Evolutionary conservation across 1,284 basidiomycete species (phyloP), one percentile per base, ranked within the genome.

Genomic region (Ceratobasidium theobromae): DNA sequence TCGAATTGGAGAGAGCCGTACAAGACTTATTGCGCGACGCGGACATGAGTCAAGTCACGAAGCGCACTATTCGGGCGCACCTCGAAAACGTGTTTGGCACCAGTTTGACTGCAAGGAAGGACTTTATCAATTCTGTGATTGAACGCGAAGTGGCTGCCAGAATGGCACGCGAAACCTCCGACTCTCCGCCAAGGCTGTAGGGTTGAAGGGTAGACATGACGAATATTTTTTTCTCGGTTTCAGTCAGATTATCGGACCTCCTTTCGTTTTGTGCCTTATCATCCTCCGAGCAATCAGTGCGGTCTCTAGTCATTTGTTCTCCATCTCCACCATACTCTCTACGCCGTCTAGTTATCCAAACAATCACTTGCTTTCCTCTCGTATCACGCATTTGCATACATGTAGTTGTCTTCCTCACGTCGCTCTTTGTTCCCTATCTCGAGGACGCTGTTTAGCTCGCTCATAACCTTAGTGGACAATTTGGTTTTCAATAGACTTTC

Each of bases 1-100:
- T 76, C 2, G 89, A 93, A 55, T 79, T 96, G 14, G 89, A 93
- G 68, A 78, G 77, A 8, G 84, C 85, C 3, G 87, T 95, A 2
- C 81, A 87, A 66, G 81, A 85, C 32, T 82, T 95, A 43, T 79
- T 96, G 65, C 81, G 81, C 18, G 78, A 79, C 23, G 92, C 92
- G 0, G 93, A 97, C 77, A 79, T 97, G 62, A 93, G 93, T 73
- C 86, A 85, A 21, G 83, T 96, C 66, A 96, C 94, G 53, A 97
- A 97, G 80, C 86, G 93, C 71, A 88, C 88, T 71, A 88, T 98
- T 64, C 84, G 95, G 53, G 82, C 86, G 67, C 85, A 87, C 73
- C 79, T 98, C 54, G 91, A 95, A 76, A 84, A 86, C 67, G 82
- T 83, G 70, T 95, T 88, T 73, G 84, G 69, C 33, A 54, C 74